phyloP scores from a whole-genome alignment of 805 yeast genomes.

The Wickerhamiella cacticola region DNA sequence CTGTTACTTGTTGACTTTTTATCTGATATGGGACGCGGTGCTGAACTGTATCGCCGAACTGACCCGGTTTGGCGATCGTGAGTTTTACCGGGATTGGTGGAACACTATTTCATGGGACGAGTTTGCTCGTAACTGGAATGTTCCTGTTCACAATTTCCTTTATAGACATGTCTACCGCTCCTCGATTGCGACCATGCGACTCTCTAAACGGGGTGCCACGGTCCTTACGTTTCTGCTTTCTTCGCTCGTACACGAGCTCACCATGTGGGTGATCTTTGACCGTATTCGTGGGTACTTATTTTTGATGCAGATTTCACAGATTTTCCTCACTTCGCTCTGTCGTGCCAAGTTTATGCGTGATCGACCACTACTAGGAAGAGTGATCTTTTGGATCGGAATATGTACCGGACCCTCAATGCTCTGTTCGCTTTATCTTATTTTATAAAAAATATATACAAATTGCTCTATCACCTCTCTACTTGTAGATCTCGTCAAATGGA shows the following conservation, averaged over 20 bases:
- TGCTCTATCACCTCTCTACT: conserved; percentile 30
- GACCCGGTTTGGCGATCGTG: conserved; percentile 75
- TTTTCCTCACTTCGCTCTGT: conserved; percentile 62
- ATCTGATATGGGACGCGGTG: conserved; percentile 91
- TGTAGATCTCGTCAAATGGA: conserved; percentile 86
- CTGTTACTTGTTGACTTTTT: conserved; percentile 67
- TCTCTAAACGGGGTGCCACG: conserved; percentile 59
- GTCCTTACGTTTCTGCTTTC: conserved; percentile 50
- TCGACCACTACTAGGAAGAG: conserved; percentile 56
- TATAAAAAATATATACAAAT: conserved; percentile 29
- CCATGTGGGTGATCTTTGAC: conserved; percentile 80
- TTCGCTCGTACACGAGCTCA: conserved; percentile 75
- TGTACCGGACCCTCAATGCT: conserved; percentile 80
- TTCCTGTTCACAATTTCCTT: conserved; percentile 81
- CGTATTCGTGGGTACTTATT: conserved; percentile 71
- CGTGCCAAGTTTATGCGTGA: conserved; percentile 46
- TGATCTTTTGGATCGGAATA: conserved; percentile 84
- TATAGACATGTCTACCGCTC: conserved; percentile 91
- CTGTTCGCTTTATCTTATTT: conserved; percentile 71
- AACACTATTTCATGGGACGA: conserved; percentile 87
- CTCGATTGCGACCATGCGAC: conserved; percentile 59
- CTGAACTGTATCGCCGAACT: conserved; percentile 83
- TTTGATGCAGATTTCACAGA: conserved; percentile 71
- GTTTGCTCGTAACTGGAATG: conserved; percentile 88
- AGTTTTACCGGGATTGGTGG: conserved; percentile 98